Evolutionary conservation across 176 grass and related monocot species (phyloP).

Genomic region (Hyparrhenia diplandra): DNA sequence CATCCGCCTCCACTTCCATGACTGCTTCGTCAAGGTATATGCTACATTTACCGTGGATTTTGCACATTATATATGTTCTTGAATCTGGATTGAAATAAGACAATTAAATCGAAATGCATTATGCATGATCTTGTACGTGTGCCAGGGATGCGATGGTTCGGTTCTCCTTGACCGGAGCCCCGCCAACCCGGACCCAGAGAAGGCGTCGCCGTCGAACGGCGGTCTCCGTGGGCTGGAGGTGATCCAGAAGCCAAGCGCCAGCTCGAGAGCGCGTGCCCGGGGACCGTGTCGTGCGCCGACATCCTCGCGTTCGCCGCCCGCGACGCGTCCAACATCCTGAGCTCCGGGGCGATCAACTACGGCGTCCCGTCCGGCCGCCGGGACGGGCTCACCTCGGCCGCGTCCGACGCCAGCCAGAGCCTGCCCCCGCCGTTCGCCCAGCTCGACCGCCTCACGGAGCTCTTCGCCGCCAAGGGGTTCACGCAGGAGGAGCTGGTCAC

Average conservation of each 20-base stretch:
- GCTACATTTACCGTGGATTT: too few species aligned
- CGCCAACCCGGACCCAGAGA: slow-evolving; percentile 18
- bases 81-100: not conserved
- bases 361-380: not conserved
- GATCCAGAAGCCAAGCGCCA: not conserved
- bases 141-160: slow-evolving; percentile 15
- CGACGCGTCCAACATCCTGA: slow-evolving; percentile 24
- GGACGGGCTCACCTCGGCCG: not conserved
- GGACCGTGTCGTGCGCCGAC: slow-evolving; percentile 57
- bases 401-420: slow-evolving; percentile 11
- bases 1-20: slow-evolving; percentile 74
- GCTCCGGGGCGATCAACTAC: slow-evolving; percentile 5
- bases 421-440: slow-evolving; percentile 16
- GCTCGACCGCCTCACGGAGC: not conserved
- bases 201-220: slow-evolving; percentile 14
- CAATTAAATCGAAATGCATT: not conserved
- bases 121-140: not conserved
- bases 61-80: not conserved
- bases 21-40: slow-evolving; percentile 88
- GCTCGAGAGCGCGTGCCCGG: slow-evolving; percentile 33
- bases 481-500: slow-evolving; percentile 3
- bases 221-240: slow-evolving; percentile 26
- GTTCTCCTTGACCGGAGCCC: not conserved
- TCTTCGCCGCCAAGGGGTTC: slow-evolving; percentile 20
- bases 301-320: slow-evolving; percentile 47